Percentiles rank a stretch among this genome's conserved stretches.
Conservation (phyloP, 495 filamentous ascomycete genomes). For the Penicillium mononematosum region DNA sequence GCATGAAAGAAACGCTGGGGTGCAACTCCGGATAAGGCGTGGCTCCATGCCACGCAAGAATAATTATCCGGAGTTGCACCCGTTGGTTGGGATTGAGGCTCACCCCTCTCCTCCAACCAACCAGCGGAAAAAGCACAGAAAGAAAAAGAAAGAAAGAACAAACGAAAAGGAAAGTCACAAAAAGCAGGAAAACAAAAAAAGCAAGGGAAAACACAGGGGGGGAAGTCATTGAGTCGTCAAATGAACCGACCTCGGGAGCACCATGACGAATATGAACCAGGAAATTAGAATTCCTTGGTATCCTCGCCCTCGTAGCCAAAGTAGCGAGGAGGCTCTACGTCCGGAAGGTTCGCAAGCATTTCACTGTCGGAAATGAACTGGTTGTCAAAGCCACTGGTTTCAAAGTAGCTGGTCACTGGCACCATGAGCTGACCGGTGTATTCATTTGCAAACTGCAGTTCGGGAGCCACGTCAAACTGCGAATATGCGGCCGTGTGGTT, state of each 20-base stretch:
- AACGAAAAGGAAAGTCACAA: neutral
- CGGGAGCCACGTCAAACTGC: neutral
- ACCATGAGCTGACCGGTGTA: too few species aligned
- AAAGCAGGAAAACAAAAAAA: neutral
- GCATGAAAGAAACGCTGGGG: neutral
- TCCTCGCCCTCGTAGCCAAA: neutral
- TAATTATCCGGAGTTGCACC: neutral
- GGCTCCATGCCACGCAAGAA: constrained; percentile 3
- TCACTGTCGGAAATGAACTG: neutral
- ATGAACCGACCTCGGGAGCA: neutral
- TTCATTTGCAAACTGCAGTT: neutral
- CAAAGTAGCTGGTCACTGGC: neutral
- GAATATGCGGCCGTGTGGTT: neutral
- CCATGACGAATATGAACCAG: neutral
- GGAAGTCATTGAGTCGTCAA: neutral
- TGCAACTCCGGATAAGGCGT: neutral
- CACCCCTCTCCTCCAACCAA: neutral
- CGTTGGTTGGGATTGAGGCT: neutral
- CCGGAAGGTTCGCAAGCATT: neutral
- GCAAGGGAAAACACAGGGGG: neutral
- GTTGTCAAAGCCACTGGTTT: neutral
- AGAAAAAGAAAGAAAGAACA: neutral
- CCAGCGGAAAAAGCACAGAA: neutral
- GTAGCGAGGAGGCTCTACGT: neutral
- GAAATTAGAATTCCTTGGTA: neutral